Base-by-base conservation (phyloP, 2,329 filamentous ascomycete species). In the Ceratocystiopsis minuta region DNA sequence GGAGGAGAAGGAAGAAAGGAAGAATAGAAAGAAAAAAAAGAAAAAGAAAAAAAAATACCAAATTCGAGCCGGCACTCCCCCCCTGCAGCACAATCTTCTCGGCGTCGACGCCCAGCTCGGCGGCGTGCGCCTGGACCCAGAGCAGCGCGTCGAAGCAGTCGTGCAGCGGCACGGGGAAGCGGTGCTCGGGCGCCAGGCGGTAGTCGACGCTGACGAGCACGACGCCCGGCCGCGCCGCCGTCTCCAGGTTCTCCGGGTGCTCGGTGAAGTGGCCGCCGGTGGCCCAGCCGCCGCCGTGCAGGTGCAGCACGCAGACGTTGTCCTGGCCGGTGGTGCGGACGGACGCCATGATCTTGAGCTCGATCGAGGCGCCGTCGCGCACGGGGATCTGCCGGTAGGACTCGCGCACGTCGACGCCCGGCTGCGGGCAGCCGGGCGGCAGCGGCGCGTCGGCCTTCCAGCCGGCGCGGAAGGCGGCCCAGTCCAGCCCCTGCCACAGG, bases 141-240 rank as follows among this genome's bases (percentile, higher is more conserved):
- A 55, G 49, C 16, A 61, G 61, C 4, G 63, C 66, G 46, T 70
- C 67, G 41, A 66, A 67, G 39, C 63, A 64, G 50, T 71, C 67
- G 42, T 70, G 61, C 6, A 68, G 44, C 1, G 63, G 63, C 40
- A 60, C 62, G 0, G 67, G 67, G 40, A 66, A 70, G 0, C 63
- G 63, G 44, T 61, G 63, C 46, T 70, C 66, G 4, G 67, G 67
- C 1, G 67, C 67, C 48, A 58, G 49, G 33, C 60, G 51, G 40
- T 61, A 62, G 37, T 57, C 56, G 6, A 62, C 53, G 36, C 57
- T 60, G 20, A 59, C 53, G 5, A 61, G 56, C 2, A 62, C 55
- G 0, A 57, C 55, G 18, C 57, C 52, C 17, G 53, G 53, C 39
- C 50, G 48, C 12, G 48, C 53, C 0, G 56, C 58, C 14, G 57